phyloP scores from a whole-genome alignment of 306 rosid genomes.

The Mucuna pruriens region DNA sequence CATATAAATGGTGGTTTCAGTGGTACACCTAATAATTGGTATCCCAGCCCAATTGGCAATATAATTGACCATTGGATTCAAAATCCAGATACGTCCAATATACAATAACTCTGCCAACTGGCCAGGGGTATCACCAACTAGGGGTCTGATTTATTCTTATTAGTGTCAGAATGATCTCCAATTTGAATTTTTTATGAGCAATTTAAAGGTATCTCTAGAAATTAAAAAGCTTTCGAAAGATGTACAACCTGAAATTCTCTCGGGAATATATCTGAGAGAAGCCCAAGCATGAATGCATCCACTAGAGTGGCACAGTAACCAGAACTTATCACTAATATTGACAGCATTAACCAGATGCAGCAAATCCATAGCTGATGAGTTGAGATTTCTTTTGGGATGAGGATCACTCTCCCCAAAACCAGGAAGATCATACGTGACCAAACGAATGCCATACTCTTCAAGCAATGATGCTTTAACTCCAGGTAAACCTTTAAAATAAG shows the following conservation, averaged over 20 bases:
- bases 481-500: slow-evolving; percentile 65
- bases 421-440: slow-evolving; percentile 93
- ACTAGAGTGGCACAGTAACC: slow-evolving; percentile 86
- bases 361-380: slow-evolving; percentile 87
- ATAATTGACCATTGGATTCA: neutral
- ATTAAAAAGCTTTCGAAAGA: neutral
- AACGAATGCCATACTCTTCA: slow-evolving; percentile 81
- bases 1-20: neutral
- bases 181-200: neutral
- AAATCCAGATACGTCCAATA: neutral
- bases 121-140: neutral
- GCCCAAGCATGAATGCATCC: slow-evolving; percentile 95
- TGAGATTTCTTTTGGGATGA: slow-evolving; percentile 77
- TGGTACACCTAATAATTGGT: neutral
- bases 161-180: neutral
- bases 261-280: slow-evolving; percentile 82
- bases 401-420: slow-evolving; percentile 99
- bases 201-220: neutral
- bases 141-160: neutral
- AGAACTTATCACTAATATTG: slow-evolving; percentile 78
- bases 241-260: slow-evolving; percentile 80
- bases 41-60: neutral
- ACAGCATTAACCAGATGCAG: slow-evolving; percentile 68
- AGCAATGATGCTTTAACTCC: slow-evolving; percentile 77
- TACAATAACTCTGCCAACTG: neutral